Evolutionary conservation across 257 asterid species (phyloP).

Genomic region (Gardenia jasminoides): DNA sequence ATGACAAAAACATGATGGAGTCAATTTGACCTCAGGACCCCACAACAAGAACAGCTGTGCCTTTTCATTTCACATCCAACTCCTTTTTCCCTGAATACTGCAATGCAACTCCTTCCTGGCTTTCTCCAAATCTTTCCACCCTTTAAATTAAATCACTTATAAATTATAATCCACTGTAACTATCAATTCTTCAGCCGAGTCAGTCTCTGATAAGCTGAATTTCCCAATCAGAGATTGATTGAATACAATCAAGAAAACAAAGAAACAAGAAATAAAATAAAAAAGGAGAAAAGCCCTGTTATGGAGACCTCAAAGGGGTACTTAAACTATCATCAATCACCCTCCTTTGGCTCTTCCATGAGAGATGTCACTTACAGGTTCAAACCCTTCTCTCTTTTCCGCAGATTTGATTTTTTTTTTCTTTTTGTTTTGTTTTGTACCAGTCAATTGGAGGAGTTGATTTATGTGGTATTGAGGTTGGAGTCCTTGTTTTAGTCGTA

Average conservation of each 20-base stretch:
- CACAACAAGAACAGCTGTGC: too few species aligned
- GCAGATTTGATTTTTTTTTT: background rate
- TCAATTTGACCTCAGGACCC: too few species aligned
- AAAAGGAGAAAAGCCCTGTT: background rate
- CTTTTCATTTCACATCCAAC: background rate
- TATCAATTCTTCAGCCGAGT: background rate
- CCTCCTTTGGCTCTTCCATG: conserved; percentile 16
- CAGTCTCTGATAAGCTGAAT: background rate
- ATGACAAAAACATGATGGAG: too few species aligned
- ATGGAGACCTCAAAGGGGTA: conserved; percentile 9
- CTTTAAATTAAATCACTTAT: background rate
- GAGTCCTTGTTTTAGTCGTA: too few species aligned
- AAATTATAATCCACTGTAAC: too few species aligned
- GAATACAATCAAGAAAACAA: background rate
- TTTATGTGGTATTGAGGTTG: too few species aligned
- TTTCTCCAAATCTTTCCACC: background rate
- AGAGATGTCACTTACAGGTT: conserved; percentile 23
- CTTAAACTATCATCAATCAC: conserved; percentile 10
- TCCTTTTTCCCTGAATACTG: background rate
- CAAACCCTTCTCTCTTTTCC: background rate
- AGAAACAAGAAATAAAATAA: background rate
- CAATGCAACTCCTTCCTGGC: background rate
- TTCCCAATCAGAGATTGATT: background rate
- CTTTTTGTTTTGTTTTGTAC: background rate
- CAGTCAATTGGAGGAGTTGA: too few species aligned